Conservation (phyloP, 768 basidiomycete species). For the Psilocybe sp. region DNA sequence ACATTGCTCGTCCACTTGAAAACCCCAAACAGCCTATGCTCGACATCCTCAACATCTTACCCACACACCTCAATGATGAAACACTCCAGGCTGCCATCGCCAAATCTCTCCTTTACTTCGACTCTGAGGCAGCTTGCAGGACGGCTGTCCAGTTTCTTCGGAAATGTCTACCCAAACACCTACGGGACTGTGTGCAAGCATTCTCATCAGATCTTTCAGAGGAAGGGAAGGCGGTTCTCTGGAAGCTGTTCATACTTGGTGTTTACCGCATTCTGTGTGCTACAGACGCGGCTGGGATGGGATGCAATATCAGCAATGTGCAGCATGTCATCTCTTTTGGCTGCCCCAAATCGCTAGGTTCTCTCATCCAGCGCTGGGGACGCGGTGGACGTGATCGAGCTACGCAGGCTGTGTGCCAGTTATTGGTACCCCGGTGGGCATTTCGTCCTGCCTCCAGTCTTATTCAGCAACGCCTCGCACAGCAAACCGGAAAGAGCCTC, state of each 20-base stretch:
- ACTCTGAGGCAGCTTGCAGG: too few relatives aligned
- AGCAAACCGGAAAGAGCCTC: too few relatives aligned
- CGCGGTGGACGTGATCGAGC: conserved; percentile 6
- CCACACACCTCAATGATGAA: neutral
- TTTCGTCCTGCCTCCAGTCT: too few relatives aligned
- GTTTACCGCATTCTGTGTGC: conserved; percentile 21
- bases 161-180: too few relatives aligned
- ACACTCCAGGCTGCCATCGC: too few relatives aligned
- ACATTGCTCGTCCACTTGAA: neutral
- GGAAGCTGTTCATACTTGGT: conserved; percentile 16
- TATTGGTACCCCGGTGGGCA: conserved; percentile 10
- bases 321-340: conserved; percentile 20
- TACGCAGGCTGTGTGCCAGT: conserved; percentile 8
- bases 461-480: too few relatives aligned
- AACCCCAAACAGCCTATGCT: conserved; percentile 2
- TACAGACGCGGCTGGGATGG: conserved; percentile 31
- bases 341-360: conserved; percentile 7
- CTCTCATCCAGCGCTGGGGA: conserved; percentile 2
- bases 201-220: conserved; percentile 19
- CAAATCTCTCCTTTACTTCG: too few relatives aligned
- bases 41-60: conserved; percentile 9
- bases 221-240: conserved; percentile 13
- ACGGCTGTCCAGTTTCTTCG: too few relatives aligned
- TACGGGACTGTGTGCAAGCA: conserved; percentile 13
- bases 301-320: conserved; percentile 25